These are phyloP conservation scores for Rhodotorula babjevae DNA, from an alignment of 768 basidiomycete species.

Conservation along the genomic window DNA sequence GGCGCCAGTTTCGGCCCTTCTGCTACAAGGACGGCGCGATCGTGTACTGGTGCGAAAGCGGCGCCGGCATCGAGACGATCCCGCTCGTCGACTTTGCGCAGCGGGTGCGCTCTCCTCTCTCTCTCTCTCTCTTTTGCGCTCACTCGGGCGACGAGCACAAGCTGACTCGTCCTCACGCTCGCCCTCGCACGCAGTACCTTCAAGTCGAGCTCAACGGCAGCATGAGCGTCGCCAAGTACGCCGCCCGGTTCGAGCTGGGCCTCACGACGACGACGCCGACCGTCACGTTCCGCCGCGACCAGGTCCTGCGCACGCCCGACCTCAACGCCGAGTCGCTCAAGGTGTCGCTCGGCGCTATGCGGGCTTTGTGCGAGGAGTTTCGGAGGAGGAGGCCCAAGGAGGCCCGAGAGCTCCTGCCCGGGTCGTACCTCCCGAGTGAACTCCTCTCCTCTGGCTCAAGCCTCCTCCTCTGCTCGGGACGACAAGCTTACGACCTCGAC, in stretches of 20 bases:
- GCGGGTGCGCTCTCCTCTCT: neutral
- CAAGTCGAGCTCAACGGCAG: constrained; percentile 11
- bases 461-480: neutral
- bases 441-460: too few species aligned
- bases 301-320: constrained; percentile 28
- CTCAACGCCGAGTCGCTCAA: constrained; percentile 23
- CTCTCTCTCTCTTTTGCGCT: neutral
- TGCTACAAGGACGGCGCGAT: constrained; percentile 32
- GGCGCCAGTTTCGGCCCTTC: constrained; percentile 15
- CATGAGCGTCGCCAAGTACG: constrained; percentile 34
- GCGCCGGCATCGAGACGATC: constrained; percentile 7
- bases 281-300: constrained; percentile 8
- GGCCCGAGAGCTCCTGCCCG: neutral
- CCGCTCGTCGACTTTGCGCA: constrained; percentile 20
- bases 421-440: constrained; percentile 20
- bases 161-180: too few species aligned
- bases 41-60: constrained; percentile 27
- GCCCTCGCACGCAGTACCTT: constrained; percentile 26
- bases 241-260: constrained; percentile 31
- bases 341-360: constrained; percentile 14
- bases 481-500: neutral
- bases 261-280: constrained; percentile 31
- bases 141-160: too few species aligned
- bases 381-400: neutral
- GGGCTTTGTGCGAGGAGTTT: neutral